Conservation (phyloP, 371 early-diverging fungal genomes). For the Thermomucor indicae-seudaticae region DNA sequence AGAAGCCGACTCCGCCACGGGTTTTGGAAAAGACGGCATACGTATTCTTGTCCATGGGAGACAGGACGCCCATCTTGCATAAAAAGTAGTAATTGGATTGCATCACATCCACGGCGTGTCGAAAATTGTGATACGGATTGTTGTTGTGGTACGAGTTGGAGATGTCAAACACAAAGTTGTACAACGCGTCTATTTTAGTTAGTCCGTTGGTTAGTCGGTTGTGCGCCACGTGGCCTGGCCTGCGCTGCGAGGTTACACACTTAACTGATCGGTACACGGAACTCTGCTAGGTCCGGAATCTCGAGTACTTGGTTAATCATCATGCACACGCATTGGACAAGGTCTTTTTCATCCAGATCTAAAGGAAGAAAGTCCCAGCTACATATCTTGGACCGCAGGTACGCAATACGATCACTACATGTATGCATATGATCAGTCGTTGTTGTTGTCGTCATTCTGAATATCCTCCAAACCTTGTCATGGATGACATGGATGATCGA, state of each 20-base stretch:
- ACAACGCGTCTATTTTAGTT: slow-evolving; percentile 46
- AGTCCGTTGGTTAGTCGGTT: no score
- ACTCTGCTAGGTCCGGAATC: slow-evolving; percentile 51
- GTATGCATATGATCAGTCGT: neutral
- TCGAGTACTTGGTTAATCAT: slow-evolving; percentile 58
- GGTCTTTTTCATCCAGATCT: slow-evolving; percentile 48
- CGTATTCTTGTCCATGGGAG: neutral
- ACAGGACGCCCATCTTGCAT: slow-evolving; percentile 56
- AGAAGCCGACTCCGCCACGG: neutral
- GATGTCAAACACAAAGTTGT: slow-evolving; percentile 60
- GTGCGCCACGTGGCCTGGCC: slow-evolving; percentile 13
- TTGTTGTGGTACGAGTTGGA: slow-evolving; percentile 67
- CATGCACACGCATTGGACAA: slow-evolving; percentile 55
- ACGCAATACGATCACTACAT: slow-evolving; percentile 28
- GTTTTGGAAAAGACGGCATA: neutral
- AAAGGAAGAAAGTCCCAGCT: slow-evolving; percentile 65
- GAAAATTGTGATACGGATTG: slow-evolving; percentile 87
- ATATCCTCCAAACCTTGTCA: slow-evolving; percentile 19
- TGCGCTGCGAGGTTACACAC: slow-evolving; percentile 2
- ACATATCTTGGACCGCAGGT: slow-evolving; percentile 35
- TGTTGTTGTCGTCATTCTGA: neutral
- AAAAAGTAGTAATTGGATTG: slow-evolving; percentile 80
- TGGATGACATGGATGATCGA: slow-evolving; percentile 2
- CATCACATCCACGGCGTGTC: slow-evolving; percentile 83
- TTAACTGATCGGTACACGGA: slow-evolving; percentile 54